phyloP scores from a whole-genome alignment of 2,329 filamentous ascomycete genomes.

The Arthrobotrys conoides region DNA sequence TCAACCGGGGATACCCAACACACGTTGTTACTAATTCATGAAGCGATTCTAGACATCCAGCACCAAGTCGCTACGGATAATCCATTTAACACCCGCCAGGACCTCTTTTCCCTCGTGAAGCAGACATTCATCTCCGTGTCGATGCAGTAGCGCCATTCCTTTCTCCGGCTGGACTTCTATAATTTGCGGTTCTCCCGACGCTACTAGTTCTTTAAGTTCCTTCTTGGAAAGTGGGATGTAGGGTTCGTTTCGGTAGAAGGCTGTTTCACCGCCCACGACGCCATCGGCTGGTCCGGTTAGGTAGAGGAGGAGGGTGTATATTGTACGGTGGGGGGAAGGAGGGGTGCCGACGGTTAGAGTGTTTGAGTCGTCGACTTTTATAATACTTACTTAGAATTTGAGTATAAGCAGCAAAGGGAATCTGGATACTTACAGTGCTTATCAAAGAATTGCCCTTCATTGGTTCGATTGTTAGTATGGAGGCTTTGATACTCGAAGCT shows the following conservation, averaged over 20 bases:
- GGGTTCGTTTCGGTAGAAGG: slow-evolving; percentile 77
- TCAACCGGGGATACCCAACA: slow-evolving; percentile 36
- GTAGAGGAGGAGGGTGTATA: slow-evolving; percentile 92
- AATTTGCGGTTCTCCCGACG: slow-evolving; percentile 71
- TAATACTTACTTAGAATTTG: slow-evolving; percentile 3
- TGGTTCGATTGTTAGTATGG: neutral
- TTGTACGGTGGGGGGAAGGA: slow-evolving; percentile 75
- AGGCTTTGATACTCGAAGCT: neutral
- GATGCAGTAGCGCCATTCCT: slow-evolving; percentile 88
- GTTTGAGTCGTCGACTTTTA: slow-evolving; percentile 87
- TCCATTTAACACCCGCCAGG: slow-evolving; percentile 81
- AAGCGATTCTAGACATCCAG: slow-evolving; percentile 20
- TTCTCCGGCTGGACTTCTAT: slow-evolving; percentile 81
- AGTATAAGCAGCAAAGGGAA: slow-evolving; percentile 7
- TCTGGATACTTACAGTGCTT: slow-evolving; percentile 82
- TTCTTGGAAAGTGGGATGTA: slow-evolving; percentile 68
- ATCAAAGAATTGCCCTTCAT: slow-evolving; percentile 85
- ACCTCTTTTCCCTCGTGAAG: slow-evolving; percentile 90
- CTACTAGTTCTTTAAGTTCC: slow-evolving; percentile 65
- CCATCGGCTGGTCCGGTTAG: slow-evolving; percentile 81
- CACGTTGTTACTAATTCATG: neutral
- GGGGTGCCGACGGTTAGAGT: slow-evolving; percentile 74
- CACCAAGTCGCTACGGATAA: slow-evolving; percentile 86
- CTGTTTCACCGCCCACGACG: slow-evolving; percentile 88
- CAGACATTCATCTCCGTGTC: slow-evolving; percentile 89